Evolutionary conservation across 495 filamentous ascomycete species (phyloP), one percentile per base, ranked within the genome.

Genomic region (Acidiella bohemica): DNA sequence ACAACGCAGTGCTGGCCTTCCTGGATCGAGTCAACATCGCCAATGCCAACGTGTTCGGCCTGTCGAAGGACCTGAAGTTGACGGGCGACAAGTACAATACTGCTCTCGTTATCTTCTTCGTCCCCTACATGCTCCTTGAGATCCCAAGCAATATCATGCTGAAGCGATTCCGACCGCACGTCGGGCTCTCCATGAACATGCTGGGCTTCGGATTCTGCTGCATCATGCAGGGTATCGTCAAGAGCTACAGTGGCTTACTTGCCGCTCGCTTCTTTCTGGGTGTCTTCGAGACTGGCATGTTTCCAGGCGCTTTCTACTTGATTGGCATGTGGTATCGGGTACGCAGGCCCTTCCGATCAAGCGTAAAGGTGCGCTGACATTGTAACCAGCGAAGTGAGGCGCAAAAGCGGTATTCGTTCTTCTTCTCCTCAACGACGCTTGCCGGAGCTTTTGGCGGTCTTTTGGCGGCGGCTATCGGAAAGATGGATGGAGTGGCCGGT

Each of bases 251-350:
- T 42, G 85, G 88, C 20, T 64, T 96, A 23, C 68, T 94, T 39
- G 67, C 78, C 2, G 84, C 84, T 2, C 27, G 83, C 10, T 94
- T 93, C 67, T 84, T 94, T 54, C 65, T 95, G 10, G 87, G 87
- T 12, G 38, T 93, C 3, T 85, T 85, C 42, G 87, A 96, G 61
- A 75, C 81, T 0, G 87, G 81, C 58, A 86, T 88, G 78, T 93
- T 93, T 52, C 84, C 84, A 1, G 84, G 71, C 47, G 70, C 60
- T 60, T 55, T 59, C 44, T 59, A 58, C 26, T 42, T 62, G 2
- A 60, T 42, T 25, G 42, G 35, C 13, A 37, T 37, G 34, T 37
- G 25, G 25, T 27, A n/a, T n/a, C n/a, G n/a, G n/a, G n/a, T n/a
- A n/a, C 25, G 7, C 7, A 27, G 7, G n/a, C 25, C 25, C 25